phyloP scores from a whole-genome alignment of 2,329 filamentous ascomycete species.

The Proliferodiscus dingleyae region DNA sequence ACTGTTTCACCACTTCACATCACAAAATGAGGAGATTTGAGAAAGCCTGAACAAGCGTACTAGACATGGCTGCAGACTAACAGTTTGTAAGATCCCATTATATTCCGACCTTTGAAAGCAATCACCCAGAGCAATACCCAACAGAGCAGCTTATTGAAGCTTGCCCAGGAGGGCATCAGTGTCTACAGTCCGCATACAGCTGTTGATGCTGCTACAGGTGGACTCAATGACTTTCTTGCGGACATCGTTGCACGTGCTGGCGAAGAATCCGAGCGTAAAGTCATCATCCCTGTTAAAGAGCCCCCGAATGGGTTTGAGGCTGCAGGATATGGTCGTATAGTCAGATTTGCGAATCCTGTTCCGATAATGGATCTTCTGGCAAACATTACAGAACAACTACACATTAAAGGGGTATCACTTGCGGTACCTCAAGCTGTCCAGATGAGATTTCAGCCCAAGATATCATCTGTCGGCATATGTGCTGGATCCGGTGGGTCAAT shows the following conservation, averaged over 20 bases:
- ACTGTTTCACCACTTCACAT: neutral
- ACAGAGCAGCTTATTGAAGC: conserved; percentile 75
- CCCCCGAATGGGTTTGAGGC: conserved; percentile 22
- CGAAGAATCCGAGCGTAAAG: conserved; percentile 12
- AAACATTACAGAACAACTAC: conserved; percentile 22
- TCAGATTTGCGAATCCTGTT: conserved; percentile 25
- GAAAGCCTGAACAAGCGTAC: too few relatives aligned
- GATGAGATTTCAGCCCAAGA: conserved; percentile 32
- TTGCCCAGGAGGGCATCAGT: conserved; percentile 82
- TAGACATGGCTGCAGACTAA: conserved; percentile 4
- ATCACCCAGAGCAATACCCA: conserved; percentile 81
- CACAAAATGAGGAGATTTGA: too few relatives aligned
- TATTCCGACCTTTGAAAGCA: conserved; percentile 88
- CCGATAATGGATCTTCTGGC: conserved; percentile 20
- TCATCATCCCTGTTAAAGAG: conserved; percentile 27
- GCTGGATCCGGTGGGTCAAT: conserved; percentile 82
- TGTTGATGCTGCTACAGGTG: conserved; percentile 77
- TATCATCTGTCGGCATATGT: conserved; percentile 76
- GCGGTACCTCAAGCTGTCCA: conserved; percentile 28
- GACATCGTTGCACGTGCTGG: conserved; percentile 28
- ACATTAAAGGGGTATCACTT: conserved; percentile 20
- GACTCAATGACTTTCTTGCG: conserved; percentile 91
- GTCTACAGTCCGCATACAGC: conserved; percentile 97
- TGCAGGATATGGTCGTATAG: conserved; percentile 32
- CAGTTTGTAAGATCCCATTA: conserved; percentile 71